Percentiles rank a stretch among this genome's conserved stretches.
phyloP scores from a whole-genome alignment of 805 yeast species.

The Monosporozyma yasuniensis region DNA sequence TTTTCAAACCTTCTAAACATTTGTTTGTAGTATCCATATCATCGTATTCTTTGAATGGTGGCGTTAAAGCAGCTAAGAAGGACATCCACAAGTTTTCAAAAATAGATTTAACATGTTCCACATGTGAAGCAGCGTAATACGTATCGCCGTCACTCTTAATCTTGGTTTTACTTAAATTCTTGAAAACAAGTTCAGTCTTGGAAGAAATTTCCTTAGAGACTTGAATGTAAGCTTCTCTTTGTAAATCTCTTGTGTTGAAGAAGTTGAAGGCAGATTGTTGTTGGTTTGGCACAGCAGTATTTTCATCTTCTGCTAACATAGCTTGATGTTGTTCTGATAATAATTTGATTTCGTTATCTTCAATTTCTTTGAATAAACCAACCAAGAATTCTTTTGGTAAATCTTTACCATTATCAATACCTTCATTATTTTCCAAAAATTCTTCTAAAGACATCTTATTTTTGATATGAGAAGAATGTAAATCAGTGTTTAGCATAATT shows the following conservation, averaged over 20 bases:
- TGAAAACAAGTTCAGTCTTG: slow-evolving; percentile 79
- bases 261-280: slow-evolving; percentile 40
- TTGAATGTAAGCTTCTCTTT: slow-evolving; percentile 77
- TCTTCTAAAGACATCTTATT: slow-evolving; percentile 82
- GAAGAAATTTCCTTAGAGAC: slow-evolving; percentile 88
- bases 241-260: slow-evolving; percentile 62
- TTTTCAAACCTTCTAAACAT: slow-evolving; percentile 78
- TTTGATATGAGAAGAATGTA: slow-evolving; percentile 80
- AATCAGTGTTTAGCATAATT: slow-evolving; percentile 88
- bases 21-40: slow-evolving; percentile 58
- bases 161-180: slow-evolving; percentile 47
- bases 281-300: slow-evolving; percentile 29
- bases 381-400: slow-evolving; percentile 65
- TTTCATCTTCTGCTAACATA: slow-evolving; percentile 54
- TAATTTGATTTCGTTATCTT: slow-evolving; percentile 74
- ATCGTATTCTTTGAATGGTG: slow-evolving; percentile 84
- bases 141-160: slow-evolving; percentile 37
- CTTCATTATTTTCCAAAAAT: slow-evolving; percentile 77
- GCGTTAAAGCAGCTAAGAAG: slow-evolving; percentile 84
- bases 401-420: slow-evolving; percentile 86
- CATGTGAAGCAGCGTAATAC: slow-evolving; percentile 75
- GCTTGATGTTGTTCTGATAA: slow-evolving; percentile 94
- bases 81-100: slow-evolving; percentile 98
- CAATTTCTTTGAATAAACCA: slow-evolving; percentile 69
- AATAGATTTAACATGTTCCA: slow-evolving; percentile 85